Base-by-base conservation (phyloP, 2,329 filamentous ascomycete species). In the Thielaviopsis populi region DNA sequence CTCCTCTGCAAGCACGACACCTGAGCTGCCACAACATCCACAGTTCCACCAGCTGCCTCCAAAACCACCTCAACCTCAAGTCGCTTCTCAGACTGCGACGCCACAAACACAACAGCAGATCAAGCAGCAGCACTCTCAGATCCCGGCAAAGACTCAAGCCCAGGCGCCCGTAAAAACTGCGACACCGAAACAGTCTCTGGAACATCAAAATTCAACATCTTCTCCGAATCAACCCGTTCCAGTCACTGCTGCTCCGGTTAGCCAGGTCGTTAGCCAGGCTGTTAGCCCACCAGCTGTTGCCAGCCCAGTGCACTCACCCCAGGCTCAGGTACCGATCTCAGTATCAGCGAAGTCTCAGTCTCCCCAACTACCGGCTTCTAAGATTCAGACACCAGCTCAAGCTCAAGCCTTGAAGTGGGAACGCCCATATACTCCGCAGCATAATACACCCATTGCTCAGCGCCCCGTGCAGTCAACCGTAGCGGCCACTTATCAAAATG, bases 21-120 rank as follows among this genome's bases (percentile, higher is more conserved):
- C 72, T 3, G 69, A 73, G 50, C 71, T 71, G 22, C 71, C 72
- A 22, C 72, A 74, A 54, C 76, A 76, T 62, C 67, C 70, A 60
- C 67, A 72, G 37, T 71, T 72, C 1, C 74, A 77, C 41, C 67
- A 58, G 22, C n/a, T 63, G 17, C 48, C 62, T 5, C 62, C 50
- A 37, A 63, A 63, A 27, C 50, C 62, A 43, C 41, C 50, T 19
- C 62, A 63, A 24, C 53, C 62, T 8, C 59, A 50, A 30, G 46
- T 13, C 15, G 10, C 37, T n/a, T 17, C 53, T 17, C 41, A 48
- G 46, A 15, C 41, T 58, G 41, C 53, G 40, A 22, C 53, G n/a
- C 37, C 50, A 30, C 59, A 42, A 46, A 19, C 11, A 43, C 22
- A 13, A n/a, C 62, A 58, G 10, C 53, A 37, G n/a, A 33, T 8